Percentiles rank a stretch among this genome's conserved stretches.
These are phyloP conservation scores for Trebouxia gelatinosa DNA, from an alignment of 163 green algal species.

Conservation along the genomic window DNA sequence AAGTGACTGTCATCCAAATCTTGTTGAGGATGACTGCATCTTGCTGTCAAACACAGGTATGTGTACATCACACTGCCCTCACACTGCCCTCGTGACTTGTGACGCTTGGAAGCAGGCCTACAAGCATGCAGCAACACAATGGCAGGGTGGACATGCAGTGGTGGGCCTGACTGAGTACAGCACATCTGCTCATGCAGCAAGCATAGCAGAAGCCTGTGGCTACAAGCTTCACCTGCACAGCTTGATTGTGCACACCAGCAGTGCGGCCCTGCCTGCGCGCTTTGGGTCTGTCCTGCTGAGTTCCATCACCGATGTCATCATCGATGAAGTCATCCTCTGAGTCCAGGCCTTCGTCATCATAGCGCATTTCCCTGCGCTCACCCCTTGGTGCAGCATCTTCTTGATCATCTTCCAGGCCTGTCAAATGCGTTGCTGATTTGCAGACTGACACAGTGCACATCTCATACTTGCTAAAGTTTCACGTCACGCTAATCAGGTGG, in stretches of 20 bases:
- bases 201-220: neutral
- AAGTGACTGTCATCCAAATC: too few relatives aligned
- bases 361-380: neutral
- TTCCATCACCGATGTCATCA: slow-evolving; percentile 45
- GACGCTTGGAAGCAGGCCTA: too few relatives aligned
- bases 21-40: neutral
- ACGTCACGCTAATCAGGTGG: too few relatives aligned
- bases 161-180: neutral
- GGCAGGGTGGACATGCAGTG: neutral
- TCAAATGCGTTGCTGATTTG: neutral
- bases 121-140: neutral
- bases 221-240: slow-evolving; percentile 44
- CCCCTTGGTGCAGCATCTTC: neutral
- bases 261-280: slow-evolving; percentile 32
- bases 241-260: slow-evolving; percentile 47
- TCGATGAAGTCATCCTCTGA: slow-evolving; percentile 57
- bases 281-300: slow-evolving; percentile 16
- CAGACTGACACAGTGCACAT: neutral
- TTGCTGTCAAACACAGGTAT: too few relatives aligned
- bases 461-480: too few relatives aligned
- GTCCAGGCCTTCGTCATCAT: slow-evolving; percentile 45
- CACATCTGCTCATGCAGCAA: neutral
- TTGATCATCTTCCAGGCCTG: slow-evolving; percentile 3
- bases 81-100: too few relatives aligned
- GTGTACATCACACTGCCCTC: too few relatives aligned